Percentiles rank a stretch among this genome's conserved stretches.
phyloP scores from a whole-genome alignment of 306 rosid species.

The Morella rubra region DNA sequence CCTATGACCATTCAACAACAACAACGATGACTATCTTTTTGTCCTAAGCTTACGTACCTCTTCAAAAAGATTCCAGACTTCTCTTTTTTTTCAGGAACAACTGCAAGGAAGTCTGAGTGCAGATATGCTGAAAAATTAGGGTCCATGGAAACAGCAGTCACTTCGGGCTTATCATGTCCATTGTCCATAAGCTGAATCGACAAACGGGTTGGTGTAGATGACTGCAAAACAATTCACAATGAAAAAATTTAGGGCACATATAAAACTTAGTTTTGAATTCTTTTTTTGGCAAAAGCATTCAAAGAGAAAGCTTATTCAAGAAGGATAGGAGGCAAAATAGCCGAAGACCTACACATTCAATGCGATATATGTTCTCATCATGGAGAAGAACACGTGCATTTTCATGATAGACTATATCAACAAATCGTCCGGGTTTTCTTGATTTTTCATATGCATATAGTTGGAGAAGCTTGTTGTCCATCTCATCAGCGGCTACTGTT shows the following conservation, averaged over 20 bases:
- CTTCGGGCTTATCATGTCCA: conserved; percentile 93
- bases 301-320: conserved; percentile 19
- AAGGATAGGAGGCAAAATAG: conserved; percentile 21
- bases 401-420: conserved; percentile 88
- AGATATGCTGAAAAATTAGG: conserved; percentile 87
- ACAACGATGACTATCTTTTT: conserved; percentile 18
- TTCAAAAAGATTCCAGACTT: conserved; percentile 80
- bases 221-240: conserved; percentile 43
- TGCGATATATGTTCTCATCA: conserved; percentile 91
- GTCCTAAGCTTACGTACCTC: conserved; percentile 53
- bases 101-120: conserved; percentile 68
- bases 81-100: conserved; percentile 74
- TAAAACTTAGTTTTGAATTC: conserved; percentile 2
- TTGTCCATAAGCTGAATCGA: conserved; percentile 93
- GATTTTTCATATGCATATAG: conserved; percentile 84
- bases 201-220: conserved; percentile 55
- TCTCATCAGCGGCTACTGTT: conserved; percentile 78
- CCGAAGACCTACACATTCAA: conserved; percentile 71
- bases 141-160: conserved; percentile 90
- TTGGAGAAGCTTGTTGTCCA: conserved; percentile 95
- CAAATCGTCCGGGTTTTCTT: conserved; percentile 75
- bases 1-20: conserved; percentile 28
- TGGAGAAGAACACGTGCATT: conserved; percentile 96
- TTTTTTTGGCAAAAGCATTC: not conserved
- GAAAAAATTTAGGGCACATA: conserved; percentile 17